These are phyloP conservation scores for Phytomonas francai DNA, from an alignment of 208 protist species.

Conservation along the genomic window DNA sequence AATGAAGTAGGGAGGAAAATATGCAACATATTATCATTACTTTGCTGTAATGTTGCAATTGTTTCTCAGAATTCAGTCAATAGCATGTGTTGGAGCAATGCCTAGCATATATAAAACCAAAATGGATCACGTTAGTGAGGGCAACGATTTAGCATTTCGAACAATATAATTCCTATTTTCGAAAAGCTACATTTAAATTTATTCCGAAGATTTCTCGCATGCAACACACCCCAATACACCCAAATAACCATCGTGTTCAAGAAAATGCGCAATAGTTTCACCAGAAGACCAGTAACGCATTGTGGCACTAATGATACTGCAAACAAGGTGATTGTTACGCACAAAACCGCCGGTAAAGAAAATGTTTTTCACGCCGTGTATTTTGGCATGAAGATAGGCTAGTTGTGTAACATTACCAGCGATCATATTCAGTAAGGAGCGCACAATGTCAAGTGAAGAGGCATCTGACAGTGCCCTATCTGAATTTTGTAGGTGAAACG, in stretches of 20 bases:
- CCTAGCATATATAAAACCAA: background rate
- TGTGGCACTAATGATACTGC: constrained; percentile 81
- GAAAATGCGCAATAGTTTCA: constrained; percentile 87
- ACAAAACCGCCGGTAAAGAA: constrained; percentile 95
- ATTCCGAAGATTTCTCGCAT: constrained; percentile 7
- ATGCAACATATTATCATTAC: background rate
- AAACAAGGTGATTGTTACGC: constrained; percentile 88
- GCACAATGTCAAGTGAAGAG: constrained; percentile 82
- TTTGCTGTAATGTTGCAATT: background rate
- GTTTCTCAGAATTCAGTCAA: background rate
- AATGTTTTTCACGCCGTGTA: constrained; percentile 88
- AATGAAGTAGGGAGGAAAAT: background rate
- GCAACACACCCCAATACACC: constrained; percentile 87
- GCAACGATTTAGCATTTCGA: constrained; percentile 1
- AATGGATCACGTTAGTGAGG: background rate
- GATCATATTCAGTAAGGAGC: constrained; percentile 92
- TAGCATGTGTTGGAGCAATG: background rate
- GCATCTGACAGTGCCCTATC: constrained; percentile 6
- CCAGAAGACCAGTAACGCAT: constrained; percentile 94
- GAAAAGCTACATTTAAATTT: background rate
- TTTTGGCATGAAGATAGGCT: constrained; percentile 89
- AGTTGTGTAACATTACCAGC: constrained; percentile 95
- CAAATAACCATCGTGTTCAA: constrained; percentile 95
- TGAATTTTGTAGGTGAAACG: constrained; percentile 2
- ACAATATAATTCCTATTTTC: constrained; percentile 1